Percentiles rank a stretch among this genome's conserved stretches.
These are phyloP conservation scores for Rhynchosporium graminicola DNA, from an alignment of 2,329 filamentous ascomycete species.

Conservation along the genomic window DNA sequence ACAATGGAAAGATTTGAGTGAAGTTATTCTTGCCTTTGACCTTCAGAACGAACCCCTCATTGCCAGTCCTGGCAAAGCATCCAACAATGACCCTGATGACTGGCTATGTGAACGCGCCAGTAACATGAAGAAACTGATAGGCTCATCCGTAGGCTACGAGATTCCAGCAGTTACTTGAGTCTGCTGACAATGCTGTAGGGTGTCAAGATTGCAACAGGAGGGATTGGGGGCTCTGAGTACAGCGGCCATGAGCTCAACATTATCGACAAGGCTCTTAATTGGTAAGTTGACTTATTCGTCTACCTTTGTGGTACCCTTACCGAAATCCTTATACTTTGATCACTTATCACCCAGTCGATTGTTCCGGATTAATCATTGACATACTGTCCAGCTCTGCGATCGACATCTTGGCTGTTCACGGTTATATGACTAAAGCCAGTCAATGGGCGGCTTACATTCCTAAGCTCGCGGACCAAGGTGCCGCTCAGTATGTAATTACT, in stretches of 20 bases:
- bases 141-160: slow-evolving; percentile 8
- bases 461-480: slow-evolving; percentile 9
- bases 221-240: slow-evolving; percentile 21
- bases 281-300: neutral
- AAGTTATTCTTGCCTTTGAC: slow-evolving; percentile 25
- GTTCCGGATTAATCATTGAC: neutral
- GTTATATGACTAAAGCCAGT: slow-evolving; percentile 19
- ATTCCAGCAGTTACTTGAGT: neutral
- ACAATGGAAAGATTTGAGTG: slow-evolving; percentile 11
- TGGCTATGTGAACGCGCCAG: slow-evolving; percentile 19
- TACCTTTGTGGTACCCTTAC: too few relatives aligned
- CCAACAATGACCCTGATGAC: slow-evolving; percentile 19
- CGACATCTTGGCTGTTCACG: slow-evolving; percentile 23
- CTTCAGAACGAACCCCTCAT: slow-evolving; percentile 24
- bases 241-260: slow-evolving; percentile 20
- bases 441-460: slow-evolving; percentile 20
- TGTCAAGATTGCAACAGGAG: slow-evolving; percentile 21
- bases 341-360: too few relatives aligned
- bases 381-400: slow-evolving; percentile 1
- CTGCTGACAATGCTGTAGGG: slow-evolving; percentile 2
- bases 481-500: neutral
- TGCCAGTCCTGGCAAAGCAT: neutral
- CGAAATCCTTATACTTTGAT: too few relatives aligned
- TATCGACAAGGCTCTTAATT: slow-evolving; percentile 21
- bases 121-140: slow-evolving; percentile 12